Percentiles rank a stretch among this genome's conserved stretches.
phyloP scores from a whole-genome alignment of 129 eudicot species.

The Scalesia atractyloides region DNA sequence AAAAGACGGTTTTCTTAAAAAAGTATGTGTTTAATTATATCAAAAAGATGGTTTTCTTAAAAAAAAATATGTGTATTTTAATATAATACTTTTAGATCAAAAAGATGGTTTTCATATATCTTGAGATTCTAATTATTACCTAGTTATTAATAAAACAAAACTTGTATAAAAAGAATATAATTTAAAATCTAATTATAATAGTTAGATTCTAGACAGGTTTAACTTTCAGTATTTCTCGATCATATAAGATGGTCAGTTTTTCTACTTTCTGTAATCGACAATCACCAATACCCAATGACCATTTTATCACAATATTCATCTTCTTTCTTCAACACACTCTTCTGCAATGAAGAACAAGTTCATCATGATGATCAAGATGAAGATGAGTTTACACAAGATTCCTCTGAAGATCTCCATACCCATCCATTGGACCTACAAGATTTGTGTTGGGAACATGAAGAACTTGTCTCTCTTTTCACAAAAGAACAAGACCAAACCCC shows the following conservation, averaged over 20 bases:
- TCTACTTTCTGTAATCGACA: conserved; percentile 45
- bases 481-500: conserved; percentile 49
- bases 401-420: conserved; percentile 10
- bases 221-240: background rate
- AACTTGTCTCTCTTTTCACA: conserved; percentile 60
- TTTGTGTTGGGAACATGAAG: conserved; percentile 85
- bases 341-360: conserved; percentile 65
- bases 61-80: background rate
- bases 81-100: background rate
- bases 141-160: background rate
- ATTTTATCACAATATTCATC: conserved; percentile 48
- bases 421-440: conserved; percentile 46
- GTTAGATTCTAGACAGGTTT: background rate
- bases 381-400: conserved; percentile 29
- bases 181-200: too few relatives aligned
- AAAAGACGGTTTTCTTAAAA: too few relatives aligned
- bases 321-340: conserved; percentile 52
- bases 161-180: too few relatives aligned
- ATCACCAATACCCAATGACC: conserved; percentile 32
- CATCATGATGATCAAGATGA: conserved; percentile 35
- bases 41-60: too few relatives aligned
- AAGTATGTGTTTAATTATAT: too few relatives aligned
- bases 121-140: background rate
- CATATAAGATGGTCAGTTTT: background rate
- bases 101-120: background rate